Evolutionary conservation across 495 filamentous ascomycete genomes (phyloP), one percentile per base, ranked within the genome.

Genomic region (Thermochaetoides thermophila): DNA sequence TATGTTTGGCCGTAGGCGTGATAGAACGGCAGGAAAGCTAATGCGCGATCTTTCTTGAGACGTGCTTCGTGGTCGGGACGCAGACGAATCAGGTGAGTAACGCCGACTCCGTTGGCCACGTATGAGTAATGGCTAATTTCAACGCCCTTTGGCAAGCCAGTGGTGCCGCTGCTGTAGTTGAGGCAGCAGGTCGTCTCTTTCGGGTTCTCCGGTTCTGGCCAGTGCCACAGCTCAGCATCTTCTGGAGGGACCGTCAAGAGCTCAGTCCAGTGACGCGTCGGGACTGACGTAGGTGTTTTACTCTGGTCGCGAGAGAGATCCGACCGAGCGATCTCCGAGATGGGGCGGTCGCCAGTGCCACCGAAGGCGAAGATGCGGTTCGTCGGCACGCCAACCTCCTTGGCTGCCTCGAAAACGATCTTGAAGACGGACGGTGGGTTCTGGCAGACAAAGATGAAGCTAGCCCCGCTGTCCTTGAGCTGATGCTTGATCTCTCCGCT

Each of bases 121-220:
- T 84, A 78, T 40, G 81, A 76, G 23, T 59, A 53, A 52, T 91
- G 83, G 10, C 74, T 68, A 39, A 89, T 74, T 52, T 80, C 75
- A 16, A 87, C 84, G 15, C 84, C 84, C 49, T 91, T 92, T 10
- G 84, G 78, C 5, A 81, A 61, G 3, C 84, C 84, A 0, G 83
- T 91, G 6, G 84, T 92, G 3, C 84, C 84, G 31, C 65, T 71
- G 34, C 65, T 73, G 54, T 84, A 84, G 44, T 84, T 84, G 33
- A 86, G 61, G 28, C 59, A 64, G 42, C 61, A 63, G 5, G 55
- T 46, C 6, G 56, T 55, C 26, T 34, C 33, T 6, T 34, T 41
- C 0, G 63, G 32, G 33, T 64, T 48, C 4, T 35, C 23, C 0
- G 59, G 56, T 22, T 63, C 59, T 27, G 42, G 21, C 57, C 55